Conservation (phyloP, 108 stramenopile genomes). For the Stephanodiscus minutulus region DNA sequence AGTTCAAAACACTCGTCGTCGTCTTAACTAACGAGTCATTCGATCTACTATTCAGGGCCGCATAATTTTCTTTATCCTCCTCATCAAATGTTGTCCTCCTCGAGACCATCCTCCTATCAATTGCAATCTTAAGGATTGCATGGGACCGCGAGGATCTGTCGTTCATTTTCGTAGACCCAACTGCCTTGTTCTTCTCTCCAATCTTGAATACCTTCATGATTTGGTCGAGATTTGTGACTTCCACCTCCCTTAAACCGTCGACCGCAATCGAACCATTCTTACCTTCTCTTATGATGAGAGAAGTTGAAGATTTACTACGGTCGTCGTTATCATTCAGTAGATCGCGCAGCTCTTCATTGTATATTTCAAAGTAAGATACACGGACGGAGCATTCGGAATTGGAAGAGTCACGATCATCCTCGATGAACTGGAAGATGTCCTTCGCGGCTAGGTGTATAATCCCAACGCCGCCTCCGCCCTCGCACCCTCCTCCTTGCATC, state of each 20-base stretch:
- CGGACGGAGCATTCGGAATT: too few species aligned
- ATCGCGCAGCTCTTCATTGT: constrained; percentile 95
- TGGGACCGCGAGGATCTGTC: constrained; percentile 88
- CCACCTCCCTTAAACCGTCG: constrained; percentile 44
- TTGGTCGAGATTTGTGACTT: constrained; percentile 62
- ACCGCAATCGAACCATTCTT: constrained; percentile 87
- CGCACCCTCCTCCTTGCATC: too few species aligned
- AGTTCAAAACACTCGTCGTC: constrained; percentile 38
- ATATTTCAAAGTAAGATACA: constrained; percentile 93
- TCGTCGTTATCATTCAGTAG: constrained; percentile 53
- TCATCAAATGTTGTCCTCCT: constrained; percentile 23
- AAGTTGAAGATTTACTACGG: background rate
- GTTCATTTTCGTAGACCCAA: constrained; percentile 90
- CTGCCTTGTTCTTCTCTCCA: constrained; percentile 72
- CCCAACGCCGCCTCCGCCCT: too few species aligned
- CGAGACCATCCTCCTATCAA: constrained; percentile 55
- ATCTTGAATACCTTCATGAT: constrained; percentile 59
- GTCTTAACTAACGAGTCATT: constrained; percentile 27
- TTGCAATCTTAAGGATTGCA: constrained; percentile 81
- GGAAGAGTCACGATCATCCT: too few species aligned
- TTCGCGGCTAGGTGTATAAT: too few species aligned
- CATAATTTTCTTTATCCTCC: constrained; percentile 63
- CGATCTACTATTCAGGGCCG: constrained; percentile 52
- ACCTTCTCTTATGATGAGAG: constrained; percentile 66
- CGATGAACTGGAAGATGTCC: too few species aligned